These are phyloP conservation scores for Penicillium thymicola DNA, from an alignment of 2,329 filamentous ascomycete species.

Conservation along the genomic window DNA sequence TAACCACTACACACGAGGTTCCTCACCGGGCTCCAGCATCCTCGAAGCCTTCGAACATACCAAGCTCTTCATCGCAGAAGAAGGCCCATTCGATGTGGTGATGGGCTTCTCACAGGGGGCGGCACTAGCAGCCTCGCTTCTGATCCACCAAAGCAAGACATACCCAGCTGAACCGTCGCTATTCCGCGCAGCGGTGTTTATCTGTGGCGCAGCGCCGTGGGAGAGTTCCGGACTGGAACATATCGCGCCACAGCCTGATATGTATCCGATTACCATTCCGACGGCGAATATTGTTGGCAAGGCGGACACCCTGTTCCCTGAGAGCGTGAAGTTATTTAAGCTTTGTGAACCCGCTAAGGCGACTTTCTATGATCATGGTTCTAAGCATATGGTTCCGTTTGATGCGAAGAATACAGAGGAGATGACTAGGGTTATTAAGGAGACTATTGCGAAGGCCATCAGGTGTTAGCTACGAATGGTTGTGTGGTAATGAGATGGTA, in stretches of 20 bases:
- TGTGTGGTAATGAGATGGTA: neutral
- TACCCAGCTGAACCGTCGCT: conserved; percentile 21
- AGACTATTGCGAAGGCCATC: conserved; percentile 23
- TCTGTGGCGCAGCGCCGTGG: conserved; percentile 29
- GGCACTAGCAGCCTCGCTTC: conserved; percentile 27
- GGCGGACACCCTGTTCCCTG: conserved; percentile 32
- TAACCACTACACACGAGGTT: conserved; percentile 28
- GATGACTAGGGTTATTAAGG: conserved; percentile 28
- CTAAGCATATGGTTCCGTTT: conserved; percentile 34
- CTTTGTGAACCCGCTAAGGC: conserved; percentile 34
- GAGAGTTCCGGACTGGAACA: conserved; percentile 22
- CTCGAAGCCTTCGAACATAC: conserved; percentile 27
- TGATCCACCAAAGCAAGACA: conserved; percentile 23
- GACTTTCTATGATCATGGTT: conserved; percentile 37
- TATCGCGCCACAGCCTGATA: conserved; percentile 11
- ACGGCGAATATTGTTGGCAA: conserved; percentile 41
- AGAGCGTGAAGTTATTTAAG: conserved; percentile 29
- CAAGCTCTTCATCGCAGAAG: conserved; percentile 16
- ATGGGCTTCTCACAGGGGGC: conserved; percentile 35
- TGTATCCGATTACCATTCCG: conserved; percentile 32
- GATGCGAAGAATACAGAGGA: conserved; percentile 28
- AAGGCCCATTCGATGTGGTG: conserved; percentile 33
- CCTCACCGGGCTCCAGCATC: conserved; percentile 23
- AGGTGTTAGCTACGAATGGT: neutral
- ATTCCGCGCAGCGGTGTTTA: conserved; percentile 32